Evolutionary conservation across 2,329 filamentous ascomycete genomes (phyloP).

Genomic region (Herpomyces periplanetae): DNA sequence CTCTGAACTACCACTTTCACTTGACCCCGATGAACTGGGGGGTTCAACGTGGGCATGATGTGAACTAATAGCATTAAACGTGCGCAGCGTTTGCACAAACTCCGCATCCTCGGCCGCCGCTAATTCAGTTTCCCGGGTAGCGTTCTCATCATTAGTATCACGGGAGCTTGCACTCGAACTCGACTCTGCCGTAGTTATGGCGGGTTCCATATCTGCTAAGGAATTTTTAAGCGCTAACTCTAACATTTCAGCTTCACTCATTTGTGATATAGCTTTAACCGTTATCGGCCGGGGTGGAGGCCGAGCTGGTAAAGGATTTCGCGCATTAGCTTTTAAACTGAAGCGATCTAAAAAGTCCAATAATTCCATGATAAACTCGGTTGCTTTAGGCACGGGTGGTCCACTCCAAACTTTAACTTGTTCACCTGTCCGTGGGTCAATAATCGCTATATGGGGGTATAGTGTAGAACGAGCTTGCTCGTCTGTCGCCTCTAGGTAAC

Average conservation of each 20-base stretch:
- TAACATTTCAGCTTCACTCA: conserved; percentile 92
- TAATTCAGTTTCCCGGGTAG: conserved; percentile 6
- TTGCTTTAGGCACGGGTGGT: conserved; percentile 27
- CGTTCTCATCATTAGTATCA: conserved; percentile 7
- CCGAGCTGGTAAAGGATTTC: conserved; percentile 56
- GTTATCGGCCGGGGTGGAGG: conserved; percentile 19
- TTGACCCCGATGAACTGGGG: conserved; percentile 32
- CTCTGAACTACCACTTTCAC: conserved; percentile 18
- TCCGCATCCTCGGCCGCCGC: conserved; percentile 7
- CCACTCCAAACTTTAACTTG: conserved; percentile 91
- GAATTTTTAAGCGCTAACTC: conserved; percentile 76
- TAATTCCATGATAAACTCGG: conserved; percentile 59
- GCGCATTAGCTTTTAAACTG: conserved; percentile 47
- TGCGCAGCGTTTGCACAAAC: too few species aligned
- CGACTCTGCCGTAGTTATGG: conserved; percentile 4
- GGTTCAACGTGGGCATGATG: conserved; percentile 30
- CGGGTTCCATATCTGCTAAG: conserved; percentile 15
- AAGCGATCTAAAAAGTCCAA: conserved; percentile 92
- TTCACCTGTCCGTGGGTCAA: conserved; percentile 79
- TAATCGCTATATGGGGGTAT: conserved; percentile 84
- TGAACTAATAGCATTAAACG: too few species aligned
- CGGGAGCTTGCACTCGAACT: conserved; percentile 4
- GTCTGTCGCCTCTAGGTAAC: too few species aligned
- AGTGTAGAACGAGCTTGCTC: conserved; percentile 30
- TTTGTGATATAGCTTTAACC: conserved; percentile 33